Percentiles rank a stretch among this genome's conserved stretches.
These are phyloP conservation scores for Bryum argenteum DNA, from an alignment of 225 moss, liverwort and hornwort species.

Conservation along the genomic window DNA sequence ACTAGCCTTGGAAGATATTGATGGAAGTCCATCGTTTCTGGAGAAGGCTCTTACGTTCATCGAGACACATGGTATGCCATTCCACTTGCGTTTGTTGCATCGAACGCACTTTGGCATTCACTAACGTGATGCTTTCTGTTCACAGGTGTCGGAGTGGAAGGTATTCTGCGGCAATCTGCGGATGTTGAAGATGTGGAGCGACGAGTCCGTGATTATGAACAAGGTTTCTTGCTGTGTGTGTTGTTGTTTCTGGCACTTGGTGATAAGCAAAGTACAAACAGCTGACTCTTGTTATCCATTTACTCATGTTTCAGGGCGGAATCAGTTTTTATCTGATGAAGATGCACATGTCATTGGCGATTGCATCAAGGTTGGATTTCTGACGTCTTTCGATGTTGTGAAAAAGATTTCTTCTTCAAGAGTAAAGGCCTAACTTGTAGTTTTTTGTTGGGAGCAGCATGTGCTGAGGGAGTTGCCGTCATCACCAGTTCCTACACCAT, in stretches of 20 bases:
- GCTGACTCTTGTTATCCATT: conserved; percentile 3
- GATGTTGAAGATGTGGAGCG: conserved; percentile 97
- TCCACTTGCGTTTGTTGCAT: background rate
- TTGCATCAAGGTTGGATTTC: conserved; percentile 76
- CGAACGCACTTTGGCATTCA: background rate
- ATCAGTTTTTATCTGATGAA: conserved; percentile 82
- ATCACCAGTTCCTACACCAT: conserved; percentile 88
- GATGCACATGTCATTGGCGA: conserved; percentile 98
- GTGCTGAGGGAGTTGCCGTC: conserved; percentile 92
- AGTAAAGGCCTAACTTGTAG: background rate
- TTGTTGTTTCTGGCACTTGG: background rate
- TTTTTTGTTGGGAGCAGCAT: conserved; percentile 57
- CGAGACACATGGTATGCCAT: conserved; percentile 71
- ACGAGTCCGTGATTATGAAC: conserved; percentile 90
- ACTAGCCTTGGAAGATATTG: conserved; percentile 86
- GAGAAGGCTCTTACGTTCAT: conserved; percentile 94
- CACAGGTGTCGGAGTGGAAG: conserved; percentile 83
- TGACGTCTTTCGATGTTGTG: no score
- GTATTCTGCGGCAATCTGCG: conserved; percentile 94
- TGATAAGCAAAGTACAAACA: background rate
- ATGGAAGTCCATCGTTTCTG: conserved; percentile 93
- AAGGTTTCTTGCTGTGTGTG: conserved; percentile 49
- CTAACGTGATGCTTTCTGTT: conserved; percentile 1
- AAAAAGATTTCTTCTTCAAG: background rate
- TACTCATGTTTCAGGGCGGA: conserved; percentile 50